Evolutionary conservation across 2,329 filamentous ascomycete species (phyloP).

Genomic region (Chrysoporthe deuterocubensis): DNA sequence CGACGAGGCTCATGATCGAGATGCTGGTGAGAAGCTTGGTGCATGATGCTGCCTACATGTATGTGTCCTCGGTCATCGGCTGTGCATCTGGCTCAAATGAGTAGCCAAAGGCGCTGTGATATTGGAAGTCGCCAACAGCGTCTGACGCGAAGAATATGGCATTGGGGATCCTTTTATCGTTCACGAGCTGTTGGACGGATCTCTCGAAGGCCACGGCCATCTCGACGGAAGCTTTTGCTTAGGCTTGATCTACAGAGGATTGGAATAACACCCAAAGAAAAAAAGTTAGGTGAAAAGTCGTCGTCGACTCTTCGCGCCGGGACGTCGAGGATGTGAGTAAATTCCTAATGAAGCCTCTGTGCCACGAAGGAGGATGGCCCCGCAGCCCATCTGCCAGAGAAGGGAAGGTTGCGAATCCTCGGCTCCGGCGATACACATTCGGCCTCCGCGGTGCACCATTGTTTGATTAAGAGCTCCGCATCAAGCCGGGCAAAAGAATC

Average conservation of each 20-base stretch:
- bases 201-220: slow-evolving; percentile 41
- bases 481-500: neutral
- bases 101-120: slow-evolving; percentile 46
- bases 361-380: neutral
- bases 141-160: slow-evolving; percentile 48
- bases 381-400: neutral
- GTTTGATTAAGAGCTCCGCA: neutral
- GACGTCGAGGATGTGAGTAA: neutral
- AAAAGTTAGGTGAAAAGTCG: neutral
- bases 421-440: neutral
- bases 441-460: neutral
- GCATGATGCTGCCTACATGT: slow-evolving; percentile 43
- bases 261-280: neutral
- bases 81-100: slow-evolving; percentile 43
- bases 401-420: neutral
- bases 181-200: slow-evolving; percentile 44
- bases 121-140: slow-evolving; percentile 43
- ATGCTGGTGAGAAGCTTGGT: slow-evolving; percentile 55
- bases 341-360: neutral
- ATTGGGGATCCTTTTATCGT: slow-evolving; percentile 48
- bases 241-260: neutral
- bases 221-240: neutral
- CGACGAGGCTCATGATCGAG: slow-evolving; percentile 58
- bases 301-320: neutral
- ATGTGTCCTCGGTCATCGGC: slow-evolving; percentile 42